phyloP scores from a whole-genome alignment of 805 yeast species.

The Schizosaccharomyces japonicus region DNA sequence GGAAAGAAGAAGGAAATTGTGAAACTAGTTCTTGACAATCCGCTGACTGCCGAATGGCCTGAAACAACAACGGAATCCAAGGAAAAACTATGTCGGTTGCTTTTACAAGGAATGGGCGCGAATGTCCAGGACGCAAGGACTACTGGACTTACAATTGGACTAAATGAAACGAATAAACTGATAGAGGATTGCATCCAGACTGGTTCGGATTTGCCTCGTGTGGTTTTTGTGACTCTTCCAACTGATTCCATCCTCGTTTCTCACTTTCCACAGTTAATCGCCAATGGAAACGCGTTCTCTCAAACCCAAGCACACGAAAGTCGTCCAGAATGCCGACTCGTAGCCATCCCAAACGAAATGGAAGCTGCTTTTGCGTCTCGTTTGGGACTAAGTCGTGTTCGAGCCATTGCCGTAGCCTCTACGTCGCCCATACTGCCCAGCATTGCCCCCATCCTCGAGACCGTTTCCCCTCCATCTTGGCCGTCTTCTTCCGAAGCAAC shows the following conservation, averaged over 20 bases:
- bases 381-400: background rate
- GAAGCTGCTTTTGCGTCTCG: background rate
- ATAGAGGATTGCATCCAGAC: background rate
- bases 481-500: no score
- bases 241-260: background rate
- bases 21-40: background rate
- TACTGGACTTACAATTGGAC: background rate
- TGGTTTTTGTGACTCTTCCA: background rate
- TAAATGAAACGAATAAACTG: background rate
- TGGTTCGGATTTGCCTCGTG: background rate
- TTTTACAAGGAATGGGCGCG: background rate
- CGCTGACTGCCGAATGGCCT: background rate
- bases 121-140: background rate
- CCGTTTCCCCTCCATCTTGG: no score
- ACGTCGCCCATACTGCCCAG: no score
- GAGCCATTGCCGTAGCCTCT: slow-evolving; percentile 1
- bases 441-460: no score
- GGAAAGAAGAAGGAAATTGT: background rate
- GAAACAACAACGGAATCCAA: background rate
- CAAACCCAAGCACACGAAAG: background rate
- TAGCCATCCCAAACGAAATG: background rate
- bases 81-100: background rate
- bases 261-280: background rate
- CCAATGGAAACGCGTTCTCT: background rate
- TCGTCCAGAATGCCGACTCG: background rate